Conservation (phyloP, 164 flowering plant genomes). For the Magnolia kwangsiensis region DNA sequence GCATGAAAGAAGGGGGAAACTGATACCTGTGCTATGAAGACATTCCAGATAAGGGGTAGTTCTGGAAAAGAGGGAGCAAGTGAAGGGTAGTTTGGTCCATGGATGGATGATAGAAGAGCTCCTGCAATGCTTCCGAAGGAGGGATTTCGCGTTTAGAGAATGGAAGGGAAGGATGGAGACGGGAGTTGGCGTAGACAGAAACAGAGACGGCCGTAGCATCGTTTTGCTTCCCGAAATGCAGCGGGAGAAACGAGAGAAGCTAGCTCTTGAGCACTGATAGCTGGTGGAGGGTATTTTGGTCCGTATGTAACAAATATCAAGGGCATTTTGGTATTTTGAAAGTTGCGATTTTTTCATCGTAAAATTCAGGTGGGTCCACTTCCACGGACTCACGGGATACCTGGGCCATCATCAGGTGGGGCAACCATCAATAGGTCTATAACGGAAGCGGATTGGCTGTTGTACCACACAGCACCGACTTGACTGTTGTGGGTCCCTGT, state of each 20-base stretch:
- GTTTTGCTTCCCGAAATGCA: background rate
- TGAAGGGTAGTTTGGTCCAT: constrained; percentile 3
- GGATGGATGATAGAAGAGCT: background rate
- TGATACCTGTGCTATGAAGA: constrained; percentile 13
- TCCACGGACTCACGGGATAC: too few species aligned
- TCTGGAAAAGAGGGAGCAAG: background rate
- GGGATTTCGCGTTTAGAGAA: background rate
- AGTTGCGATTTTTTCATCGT: too few species aligned
- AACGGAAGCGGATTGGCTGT: too few species aligned
- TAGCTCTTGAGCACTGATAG: background rate
- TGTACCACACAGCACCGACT: too few species aligned
- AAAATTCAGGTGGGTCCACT: too few species aligned
- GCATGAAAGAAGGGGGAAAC: background rate
- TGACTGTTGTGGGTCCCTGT: too few species aligned
- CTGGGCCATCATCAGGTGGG: too few species aligned
- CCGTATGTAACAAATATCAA: background rate
- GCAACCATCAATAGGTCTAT: too few species aligned
- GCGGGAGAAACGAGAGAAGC: background rate
- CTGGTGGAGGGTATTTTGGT: background rate
- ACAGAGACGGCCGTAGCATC: constrained; percentile 7
- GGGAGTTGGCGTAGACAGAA: constrained; percentile 7
- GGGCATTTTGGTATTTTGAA: too few species aligned
- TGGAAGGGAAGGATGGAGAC: constrained; percentile 1
- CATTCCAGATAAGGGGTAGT: constrained; percentile 2
- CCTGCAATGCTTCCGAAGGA: background rate